phyloP scores from a whole-genome alignment of 306 rosid species.

The Corylus avellana region DNA sequence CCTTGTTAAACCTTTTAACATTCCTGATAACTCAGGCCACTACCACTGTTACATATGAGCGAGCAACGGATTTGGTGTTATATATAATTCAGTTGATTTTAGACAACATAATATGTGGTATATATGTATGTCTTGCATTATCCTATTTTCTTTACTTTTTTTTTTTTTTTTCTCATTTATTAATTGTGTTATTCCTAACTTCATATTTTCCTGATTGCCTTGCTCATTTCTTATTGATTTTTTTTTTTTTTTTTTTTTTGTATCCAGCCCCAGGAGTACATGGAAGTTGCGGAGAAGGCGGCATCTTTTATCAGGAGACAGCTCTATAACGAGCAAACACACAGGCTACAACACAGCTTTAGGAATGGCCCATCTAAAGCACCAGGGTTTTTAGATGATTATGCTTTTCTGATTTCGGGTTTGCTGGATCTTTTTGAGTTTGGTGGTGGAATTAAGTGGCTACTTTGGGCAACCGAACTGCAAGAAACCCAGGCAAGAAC shows the following conservation, averaged over 20 bases:
- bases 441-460: constrained; percentile 78
- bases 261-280: constrained; percentile 72
- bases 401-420: constrained; percentile 83
- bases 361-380: constrained; percentile 86
- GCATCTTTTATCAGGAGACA: constrained; percentile 68
- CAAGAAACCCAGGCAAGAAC: constrained; percentile 81
- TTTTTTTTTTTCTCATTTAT: neutral
- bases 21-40: neutral
- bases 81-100: neutral
- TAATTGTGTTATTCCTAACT: neutral
- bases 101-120: neutral
- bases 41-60: neutral
- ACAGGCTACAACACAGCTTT: constrained; percentile 74
- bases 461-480: constrained; percentile 81
- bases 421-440: constrained; percentile 83
- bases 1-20: neutral
- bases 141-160: neutral
- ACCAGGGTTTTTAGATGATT: constrained; percentile 89
- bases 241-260: neutral
- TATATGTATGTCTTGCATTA: neutral
- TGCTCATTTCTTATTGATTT: neutral
- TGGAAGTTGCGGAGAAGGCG: constrained; percentile 74
- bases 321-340: constrained; percentile 65
- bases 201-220: neutral
- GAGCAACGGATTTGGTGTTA: neutral